Evolutionary conservation across 352 stramenopile species (phyloP).

Genomic region (Pythium folliculosum): DNA sequence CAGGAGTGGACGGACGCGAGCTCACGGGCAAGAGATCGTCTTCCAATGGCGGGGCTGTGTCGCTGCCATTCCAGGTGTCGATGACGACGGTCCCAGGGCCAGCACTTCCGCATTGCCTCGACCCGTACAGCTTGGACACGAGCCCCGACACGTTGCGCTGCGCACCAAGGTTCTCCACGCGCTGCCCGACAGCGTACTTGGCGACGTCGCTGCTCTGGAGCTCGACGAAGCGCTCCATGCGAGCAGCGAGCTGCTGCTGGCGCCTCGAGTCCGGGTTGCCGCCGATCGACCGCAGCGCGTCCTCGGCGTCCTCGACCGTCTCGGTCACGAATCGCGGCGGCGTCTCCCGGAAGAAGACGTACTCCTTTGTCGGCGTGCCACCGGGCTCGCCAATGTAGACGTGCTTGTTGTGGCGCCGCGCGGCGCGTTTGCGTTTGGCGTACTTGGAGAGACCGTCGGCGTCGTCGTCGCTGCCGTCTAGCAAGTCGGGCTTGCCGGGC

Average conservation of each 20-base stretch:
- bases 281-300: constrained; percentile 24
- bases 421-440: constrained; percentile 49
- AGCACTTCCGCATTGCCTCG: constrained; percentile 63
- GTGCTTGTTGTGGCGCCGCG: constrained; percentile 48
- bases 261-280: constrained; percentile 52
- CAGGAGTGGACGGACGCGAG: neutral
- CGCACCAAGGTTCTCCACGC: constrained; percentile 49
- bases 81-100: constrained; percentile 73
- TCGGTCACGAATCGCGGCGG: constrained; percentile 80
- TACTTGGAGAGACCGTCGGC: constrained; percentile 48
- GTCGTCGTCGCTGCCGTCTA: constrained; percentile 18
- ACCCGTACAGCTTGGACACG: constrained; percentile 74
- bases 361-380: constrained; percentile 74
- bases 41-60: constrained; percentile 15
- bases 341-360: constrained; percentile 84
- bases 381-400: constrained; percentile 60
- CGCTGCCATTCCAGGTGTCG: constrained; percentile 45
- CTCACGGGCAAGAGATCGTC: constrained; percentile 1
- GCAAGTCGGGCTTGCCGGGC: neutral
- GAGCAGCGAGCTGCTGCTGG: constrained; percentile 28
- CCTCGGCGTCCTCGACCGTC: constrained; percentile 65
- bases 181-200: constrained; percentile 72
- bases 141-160: constrained; percentile 59
- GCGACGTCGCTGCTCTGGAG: constrained; percentile 75
- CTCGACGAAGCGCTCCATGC: constrained; percentile 67